Percentiles rank a stretch among this genome's conserved stretches.
These are phyloP conservation scores for Nigrospora oryzae DNA, from an alignment of 2,329 filamentous ascomycete species.

Conservation along the genomic window DNA sequence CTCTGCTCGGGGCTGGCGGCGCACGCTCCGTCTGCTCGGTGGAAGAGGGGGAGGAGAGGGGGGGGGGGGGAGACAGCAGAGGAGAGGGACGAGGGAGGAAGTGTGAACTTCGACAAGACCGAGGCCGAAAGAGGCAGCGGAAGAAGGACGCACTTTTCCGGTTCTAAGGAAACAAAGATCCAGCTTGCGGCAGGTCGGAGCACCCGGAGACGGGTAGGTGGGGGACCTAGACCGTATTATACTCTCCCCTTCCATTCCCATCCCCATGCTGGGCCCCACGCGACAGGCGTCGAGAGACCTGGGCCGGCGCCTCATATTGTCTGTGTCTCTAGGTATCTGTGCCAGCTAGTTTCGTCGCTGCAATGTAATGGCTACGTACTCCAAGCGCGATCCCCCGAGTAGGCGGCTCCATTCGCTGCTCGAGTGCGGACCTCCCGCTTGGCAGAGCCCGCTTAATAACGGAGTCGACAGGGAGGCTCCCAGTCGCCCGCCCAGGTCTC, in stretches of 20 bases:
- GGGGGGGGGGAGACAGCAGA: no score
- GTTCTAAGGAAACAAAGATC: slow-evolving; percentile 6
- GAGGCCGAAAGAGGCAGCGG: no score
- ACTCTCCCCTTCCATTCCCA: slow-evolving; percentile 2
- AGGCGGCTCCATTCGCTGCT: slow-evolving; percentile 1
- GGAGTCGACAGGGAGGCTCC: slow-evolving; percentile 2
- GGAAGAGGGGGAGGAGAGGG: no score
- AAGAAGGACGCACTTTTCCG: no score
- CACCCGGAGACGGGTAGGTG: slow-evolving; percentile 2
- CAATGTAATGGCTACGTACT: slow-evolving; percentile 2
- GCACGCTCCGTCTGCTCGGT: no score
- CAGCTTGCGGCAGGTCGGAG: slow-evolving; percentile 5
- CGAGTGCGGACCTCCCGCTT: slow-evolving; percentile 1
- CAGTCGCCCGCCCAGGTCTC: slow-evolving; percentile 1
- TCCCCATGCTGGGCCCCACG: slow-evolving; percentile 2
- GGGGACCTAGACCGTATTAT: slow-evolving; percentile 5
- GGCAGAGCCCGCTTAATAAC: slow-evolving; percentile 1
- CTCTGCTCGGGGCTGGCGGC: no score
- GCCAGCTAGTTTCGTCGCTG: not conserved
- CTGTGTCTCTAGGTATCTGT: no score
- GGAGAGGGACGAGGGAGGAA: no score
- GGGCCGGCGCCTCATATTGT: not conserved
- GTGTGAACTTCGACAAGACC: no score
- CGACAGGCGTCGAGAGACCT: not conserved
- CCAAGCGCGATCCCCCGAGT: not conserved